Base-by-base conservation (phyloP, 192 early-diverging fungal genomes). In the Coemansia reversa region DNA sequence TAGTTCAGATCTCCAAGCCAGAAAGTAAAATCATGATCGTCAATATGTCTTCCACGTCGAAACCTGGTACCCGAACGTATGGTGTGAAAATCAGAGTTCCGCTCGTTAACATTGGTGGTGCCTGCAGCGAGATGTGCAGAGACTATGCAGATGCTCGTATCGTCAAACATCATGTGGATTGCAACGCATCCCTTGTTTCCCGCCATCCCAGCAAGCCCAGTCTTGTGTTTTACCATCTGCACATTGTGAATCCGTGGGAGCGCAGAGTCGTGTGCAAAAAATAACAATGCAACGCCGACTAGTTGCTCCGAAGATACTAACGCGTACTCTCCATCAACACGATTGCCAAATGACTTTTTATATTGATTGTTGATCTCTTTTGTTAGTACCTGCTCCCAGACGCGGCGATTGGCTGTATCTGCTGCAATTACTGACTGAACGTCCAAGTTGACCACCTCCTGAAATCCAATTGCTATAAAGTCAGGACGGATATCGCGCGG, bases 161-260 rank as follows among this genome's bases (percentile, higher is more conserved):
- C 95, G 63, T 91, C 79, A 55, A 91, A 88, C 65, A 90, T 84
- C 72, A 97, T 84, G 22, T 92, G 87, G 58, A 98, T 87, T 1
- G 93, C 95, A 3, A 99, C 92, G 1, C 91, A 95, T 30, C 97
- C 97, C 84, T 99, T 99, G 82, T 98, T 99, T 45, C 93, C 98
- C 2, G 94, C 89, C 86, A 98, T 94, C 6, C 98, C 98, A 19
- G 86, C 86, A 49, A 99, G 74, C 4, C 96, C 98, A 5, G 96
- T 99, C 85, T 98, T 99, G 70, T 88, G 87, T 28, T 88, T 89
- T 5, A 86, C 82, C 58, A 87, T 88, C 75, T 97, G 93, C 18
- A 98, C 87, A 58, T 87, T 86, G 48, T 94, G 84, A 16, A 99
- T 87, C 25, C 89, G 70, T 2, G 84, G 80, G 0, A 90, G 83